Base-by-base conservation (phyloP, 257 asterid genomes). In the Solanum medicagineum region DNA sequence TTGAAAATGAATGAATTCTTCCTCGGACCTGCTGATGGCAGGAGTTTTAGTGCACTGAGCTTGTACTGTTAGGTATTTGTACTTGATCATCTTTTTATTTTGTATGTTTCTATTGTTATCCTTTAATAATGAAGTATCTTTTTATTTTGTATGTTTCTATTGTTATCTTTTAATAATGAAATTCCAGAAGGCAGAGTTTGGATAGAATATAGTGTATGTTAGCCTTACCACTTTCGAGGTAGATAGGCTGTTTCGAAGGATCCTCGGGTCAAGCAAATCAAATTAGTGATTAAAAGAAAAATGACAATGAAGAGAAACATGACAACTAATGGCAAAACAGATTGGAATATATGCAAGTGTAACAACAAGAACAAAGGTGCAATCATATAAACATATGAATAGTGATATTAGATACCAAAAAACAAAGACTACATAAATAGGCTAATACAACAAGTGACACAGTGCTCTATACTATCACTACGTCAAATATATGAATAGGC, bases 141-240 rank as follows among this genome's bases (percentile, higher is more conserved):
- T 32, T 36, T 68, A 68, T 8, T 68, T 68, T 68, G 51, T 68
- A 36, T 40, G 57, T 68, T 1, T 68, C 49, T 68, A 24, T 19
- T 32, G 22, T 24, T 24, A 15, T 68, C 24, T n/a, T 59, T n/a
- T 60, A 60, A n/a, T 68, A 68, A 36, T 68, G 51, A 9, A 45
- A 45, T 59, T 13, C 3, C 6, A 59, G 0, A 1, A 59, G 3
- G 1, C 10, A 6, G 3, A 12, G 29, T 20, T 5, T 59, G 29
- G 14, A 0, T 0, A 56, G 24, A 0, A 0, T 8, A 8, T 6
- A 57, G 65, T 20, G 13, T 57, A 57, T 55, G 24, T 1, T 16
- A 11, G 20, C 5, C 11, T 7, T 56, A 19, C 5, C 22, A n/a
- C 22, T 59, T 9, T 7, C 4, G 2, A 56, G 62, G 2, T 56